These are phyloP conservation scores for Cladophialophora carrionii DNA, from an alignment of 2,329 filamentous ascomycete species.

Conservation along the genomic window DNA sequence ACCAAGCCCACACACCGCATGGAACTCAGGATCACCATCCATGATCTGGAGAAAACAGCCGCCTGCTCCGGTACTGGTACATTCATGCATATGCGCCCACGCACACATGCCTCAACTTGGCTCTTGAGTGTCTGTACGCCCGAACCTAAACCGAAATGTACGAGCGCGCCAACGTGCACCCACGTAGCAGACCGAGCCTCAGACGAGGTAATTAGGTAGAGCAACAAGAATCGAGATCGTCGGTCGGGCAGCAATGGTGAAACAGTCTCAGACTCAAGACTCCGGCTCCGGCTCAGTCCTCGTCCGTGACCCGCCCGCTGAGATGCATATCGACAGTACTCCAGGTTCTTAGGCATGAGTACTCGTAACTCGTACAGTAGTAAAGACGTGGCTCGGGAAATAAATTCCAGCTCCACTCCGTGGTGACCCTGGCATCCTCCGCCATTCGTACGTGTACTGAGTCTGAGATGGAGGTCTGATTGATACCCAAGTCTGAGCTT, in stretches of 20 bases:
- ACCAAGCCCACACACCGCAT: neutral
- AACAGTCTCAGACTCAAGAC: neutral
- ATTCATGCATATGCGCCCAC: neutral
- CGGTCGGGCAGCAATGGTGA: neutral
- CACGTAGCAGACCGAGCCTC: neutral
- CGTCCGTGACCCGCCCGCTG: too few relatives aligned
- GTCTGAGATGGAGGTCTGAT: neutral
- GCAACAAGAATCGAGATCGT: neutral
- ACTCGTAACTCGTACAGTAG: neutral
- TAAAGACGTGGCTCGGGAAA: neutral
- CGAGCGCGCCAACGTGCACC: neutral
- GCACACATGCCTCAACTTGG: too few relatives aligned
- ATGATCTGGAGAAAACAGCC: neutral
- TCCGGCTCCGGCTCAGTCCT: too few relatives aligned
- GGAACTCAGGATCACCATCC: neutral
- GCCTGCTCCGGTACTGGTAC: neutral
- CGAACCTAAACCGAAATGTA: too few relatives aligned
- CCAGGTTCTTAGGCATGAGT: neutral
- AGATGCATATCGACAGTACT: neutral
- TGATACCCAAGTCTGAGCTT: neutral
- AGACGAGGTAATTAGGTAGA: too few relatives aligned
- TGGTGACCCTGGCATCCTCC: neutral
- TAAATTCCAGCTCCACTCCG: neutral
- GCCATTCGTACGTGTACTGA: neutral
- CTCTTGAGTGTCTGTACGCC: too few relatives aligned